phyloP scores from a whole-genome alignment of 352 stramenopile genomes.

The Phytopythium delawarense region DNA sequence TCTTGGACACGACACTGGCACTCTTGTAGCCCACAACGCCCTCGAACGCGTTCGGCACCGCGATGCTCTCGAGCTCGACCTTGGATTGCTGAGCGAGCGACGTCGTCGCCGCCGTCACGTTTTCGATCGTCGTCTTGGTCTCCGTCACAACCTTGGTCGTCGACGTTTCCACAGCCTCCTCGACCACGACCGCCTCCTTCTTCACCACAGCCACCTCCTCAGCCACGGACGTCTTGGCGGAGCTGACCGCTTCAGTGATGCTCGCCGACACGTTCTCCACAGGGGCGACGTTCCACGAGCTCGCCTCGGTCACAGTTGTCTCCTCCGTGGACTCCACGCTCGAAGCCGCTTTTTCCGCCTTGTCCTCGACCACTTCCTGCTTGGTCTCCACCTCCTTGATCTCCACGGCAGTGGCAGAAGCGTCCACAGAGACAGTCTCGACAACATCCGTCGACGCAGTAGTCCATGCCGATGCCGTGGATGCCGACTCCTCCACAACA shows the following conservation, averaged over 20 bases:
- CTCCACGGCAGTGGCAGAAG: not conserved
- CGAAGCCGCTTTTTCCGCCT: conserved; percentile 16
- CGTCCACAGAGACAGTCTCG: not conserved
- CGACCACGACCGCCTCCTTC: not conserved
- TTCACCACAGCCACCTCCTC: not conserved
- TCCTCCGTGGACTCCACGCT: conserved; percentile 16
- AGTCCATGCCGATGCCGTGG: conserved; percentile 2
- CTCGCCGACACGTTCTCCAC: not conserved
- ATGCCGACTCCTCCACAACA: conserved; percentile 8
- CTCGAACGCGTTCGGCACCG: conserved; percentile 2
- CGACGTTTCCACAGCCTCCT: conserved; percentile 1
- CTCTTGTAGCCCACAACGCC: conserved; percentile 32
- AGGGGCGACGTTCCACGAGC: not conserved
- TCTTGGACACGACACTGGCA: conserved; percentile 30
- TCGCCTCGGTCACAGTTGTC: conserved; percentile 14
- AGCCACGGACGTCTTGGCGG: not conserved
- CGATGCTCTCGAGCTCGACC: not conserved
- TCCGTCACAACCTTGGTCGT: conserved; percentile 1
- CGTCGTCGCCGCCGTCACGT: not conserved
- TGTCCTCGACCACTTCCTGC: conserved; percentile 10
- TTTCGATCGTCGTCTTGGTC: conserved; percentile 3
- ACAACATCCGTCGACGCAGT: not conserved
- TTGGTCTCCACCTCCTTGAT: conserved; percentile 10
- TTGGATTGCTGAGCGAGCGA: not conserved
- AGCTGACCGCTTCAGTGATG: not conserved